Evolutionary conservation across 2,329 filamentous ascomycete genomes (phyloP).

Genomic region (Calonectria crousiana): DNA sequence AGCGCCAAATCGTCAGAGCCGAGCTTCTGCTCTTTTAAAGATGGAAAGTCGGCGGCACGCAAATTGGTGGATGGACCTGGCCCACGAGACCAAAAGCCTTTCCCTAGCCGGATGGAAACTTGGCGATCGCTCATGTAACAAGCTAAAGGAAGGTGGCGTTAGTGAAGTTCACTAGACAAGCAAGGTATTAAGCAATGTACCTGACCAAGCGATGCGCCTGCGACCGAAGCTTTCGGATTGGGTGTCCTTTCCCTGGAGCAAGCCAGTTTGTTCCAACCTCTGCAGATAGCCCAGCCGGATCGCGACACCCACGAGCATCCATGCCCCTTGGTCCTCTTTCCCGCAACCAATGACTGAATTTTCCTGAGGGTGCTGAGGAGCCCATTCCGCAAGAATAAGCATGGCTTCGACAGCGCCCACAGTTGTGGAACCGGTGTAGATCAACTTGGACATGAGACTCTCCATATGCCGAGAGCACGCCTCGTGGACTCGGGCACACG

Average conservation of each 20-base stretch:
- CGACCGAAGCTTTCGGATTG: slow-evolving; percentile 71
- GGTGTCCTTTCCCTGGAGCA: slow-evolving; percentile 70
- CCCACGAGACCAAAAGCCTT: slow-evolving; percentile 80
- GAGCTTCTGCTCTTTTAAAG: slow-evolving; percentile 67
- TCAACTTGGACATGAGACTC: slow-evolving; percentile 73
- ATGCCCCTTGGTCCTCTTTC: slow-evolving; percentile 80
- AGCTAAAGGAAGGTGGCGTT: slow-evolving; percentile 44
- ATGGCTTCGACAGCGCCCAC: slow-evolving; percentile 80
- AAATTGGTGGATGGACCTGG: slow-evolving; percentile 76
- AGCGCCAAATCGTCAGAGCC: slow-evolving; percentile 76
- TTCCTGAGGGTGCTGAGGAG: slow-evolving; percentile 72
- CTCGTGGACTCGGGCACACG: slow-evolving; percentile 73
- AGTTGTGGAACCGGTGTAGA: slow-evolving; percentile 74
- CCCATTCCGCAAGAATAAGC: slow-evolving; percentile 79
- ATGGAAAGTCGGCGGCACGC: slow-evolving; percentile 75
- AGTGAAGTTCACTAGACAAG: not conserved
- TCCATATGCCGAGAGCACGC: slow-evolving; percentile 79
- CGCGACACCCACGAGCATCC: slow-evolving; percentile 82
- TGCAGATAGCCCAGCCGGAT: slow-evolving; percentile 78
- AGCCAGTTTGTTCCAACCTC: slow-evolving; percentile 76
- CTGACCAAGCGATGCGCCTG: slow-evolving; percentile 76
- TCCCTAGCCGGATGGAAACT: slow-evolving; percentile 78
- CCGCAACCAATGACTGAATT: slow-evolving; percentile 75
- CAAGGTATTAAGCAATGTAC: slow-evolving; percentile 41
- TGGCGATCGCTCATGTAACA: slow-evolving; percentile 77